phyloP scores from a whole-genome alignment of 331 rosid species.

The Pyracantha coccinea region DNA sequence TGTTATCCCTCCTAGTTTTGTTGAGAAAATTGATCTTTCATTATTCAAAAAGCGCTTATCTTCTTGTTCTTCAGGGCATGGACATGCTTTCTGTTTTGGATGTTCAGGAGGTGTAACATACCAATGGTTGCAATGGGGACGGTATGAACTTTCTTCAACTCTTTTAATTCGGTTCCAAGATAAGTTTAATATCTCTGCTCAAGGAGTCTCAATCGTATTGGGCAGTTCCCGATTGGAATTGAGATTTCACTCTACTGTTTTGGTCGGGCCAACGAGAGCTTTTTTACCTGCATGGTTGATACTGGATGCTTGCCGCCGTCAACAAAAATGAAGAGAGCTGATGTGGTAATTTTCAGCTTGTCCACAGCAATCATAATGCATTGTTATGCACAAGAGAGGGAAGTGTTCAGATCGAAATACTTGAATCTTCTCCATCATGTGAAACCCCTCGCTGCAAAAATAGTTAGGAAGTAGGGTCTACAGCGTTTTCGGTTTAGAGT shows the following conservation, averaged over 20 bases:
- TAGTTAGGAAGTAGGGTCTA: neutral
- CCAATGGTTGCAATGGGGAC: constrained; percentile 91
- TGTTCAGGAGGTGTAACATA: constrained; percentile 62
- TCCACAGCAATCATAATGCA: constrained; percentile 98
- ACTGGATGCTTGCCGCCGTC: constrained; percentile 63
- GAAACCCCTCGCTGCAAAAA: constrained; percentile 74
- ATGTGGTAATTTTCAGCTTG: constrained; percentile 74
- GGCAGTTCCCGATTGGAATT: constrained; percentile 81
- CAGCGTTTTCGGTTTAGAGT: neutral
- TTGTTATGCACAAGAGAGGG: constrained; percentile 88
- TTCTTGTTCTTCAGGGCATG: constrained; percentile 60
- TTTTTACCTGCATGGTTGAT: constrained; percentile 74
- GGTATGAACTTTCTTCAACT: constrained; percentile 31
- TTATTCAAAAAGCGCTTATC: no score
- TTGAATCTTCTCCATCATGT: constrained; percentile 62
- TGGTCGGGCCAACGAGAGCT: constrained; percentile 88
- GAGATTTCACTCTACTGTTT: constrained; percentile 86
- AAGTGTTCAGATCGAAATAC: constrained; percentile 69
- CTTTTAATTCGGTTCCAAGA: neutral
- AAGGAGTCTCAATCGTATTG: neutral
- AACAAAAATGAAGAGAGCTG: constrained; percentile 66
- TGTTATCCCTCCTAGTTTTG: neutral
- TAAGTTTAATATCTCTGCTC: neutral
- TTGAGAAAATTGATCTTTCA: neutral
- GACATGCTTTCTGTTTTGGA: constrained; percentile 77